Evolutionary conservation across 495 filamentous ascomycete species (phyloP).

Genomic region (Diplogelasinospora grovesii): DNA sequence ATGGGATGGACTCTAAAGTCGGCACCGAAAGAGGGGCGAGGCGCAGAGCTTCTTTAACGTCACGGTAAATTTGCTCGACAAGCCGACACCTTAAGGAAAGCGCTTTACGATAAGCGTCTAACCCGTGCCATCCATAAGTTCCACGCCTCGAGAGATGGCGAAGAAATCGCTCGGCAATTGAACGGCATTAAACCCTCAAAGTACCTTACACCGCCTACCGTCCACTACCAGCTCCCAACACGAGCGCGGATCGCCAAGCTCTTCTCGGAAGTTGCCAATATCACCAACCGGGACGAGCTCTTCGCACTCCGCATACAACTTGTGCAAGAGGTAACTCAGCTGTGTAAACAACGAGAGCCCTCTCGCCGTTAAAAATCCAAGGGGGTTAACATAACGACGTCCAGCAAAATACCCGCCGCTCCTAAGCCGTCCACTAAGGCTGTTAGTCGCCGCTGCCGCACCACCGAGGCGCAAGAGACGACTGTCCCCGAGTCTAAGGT

Average conservation of each 20-base stretch:
- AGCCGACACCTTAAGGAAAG: background rate
- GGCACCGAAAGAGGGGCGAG: background rate
- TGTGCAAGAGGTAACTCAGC: background rate
- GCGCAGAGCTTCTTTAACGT: background rate
- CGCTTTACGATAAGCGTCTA: background rate
- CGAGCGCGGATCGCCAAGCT: constrained; percentile 1
- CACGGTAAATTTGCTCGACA: background rate
- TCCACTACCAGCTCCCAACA: background rate
- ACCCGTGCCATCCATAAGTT: background rate
- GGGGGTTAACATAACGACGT: no score
- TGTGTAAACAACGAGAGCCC: background rate
- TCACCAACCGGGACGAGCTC: background rate
- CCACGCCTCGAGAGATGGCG: background rate
- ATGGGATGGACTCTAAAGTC: background rate
- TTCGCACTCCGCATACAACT: background rate
- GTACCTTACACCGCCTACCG: background rate
- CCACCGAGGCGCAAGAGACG: no score
- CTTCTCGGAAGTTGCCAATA: background rate
- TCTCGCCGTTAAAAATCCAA: no score
- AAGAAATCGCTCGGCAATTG: background rate
- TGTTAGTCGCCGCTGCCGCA: no score
- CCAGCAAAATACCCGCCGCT: no score
- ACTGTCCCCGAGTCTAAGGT: no score
- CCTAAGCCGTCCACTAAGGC: no score
- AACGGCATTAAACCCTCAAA: background rate